These are phyloP conservation scores for Ophiostoma ulmi DNA, from an alignment of 2,329 filamentous ascomycete species.

Conservation along the genomic window DNA sequence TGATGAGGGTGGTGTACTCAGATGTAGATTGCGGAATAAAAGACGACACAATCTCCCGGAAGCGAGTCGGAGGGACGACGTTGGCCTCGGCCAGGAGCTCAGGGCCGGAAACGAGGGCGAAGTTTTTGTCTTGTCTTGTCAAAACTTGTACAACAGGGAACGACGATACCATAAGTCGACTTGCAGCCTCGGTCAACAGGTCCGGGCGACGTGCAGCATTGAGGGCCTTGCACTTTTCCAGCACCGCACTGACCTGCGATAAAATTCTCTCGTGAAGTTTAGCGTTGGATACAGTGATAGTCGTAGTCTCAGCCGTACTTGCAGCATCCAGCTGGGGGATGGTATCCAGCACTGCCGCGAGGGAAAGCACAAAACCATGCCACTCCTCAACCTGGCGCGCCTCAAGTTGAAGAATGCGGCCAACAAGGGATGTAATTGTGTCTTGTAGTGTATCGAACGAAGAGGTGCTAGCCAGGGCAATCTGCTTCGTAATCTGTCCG, in stretches of 20 bases:
- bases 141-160: conserved; percentile 44
- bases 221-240: conserved; percentile 38
- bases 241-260: conserved; percentile 33
- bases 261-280: background rate
- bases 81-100: conserved; percentile 23
- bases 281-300: background rate
- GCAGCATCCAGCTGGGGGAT: conserved; percentile 34
- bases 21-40: background rate
- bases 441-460: background rate
- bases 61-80: conserved; percentile 14
- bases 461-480: conserved; percentile 20
- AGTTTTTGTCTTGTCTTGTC: conserved; percentile 25
- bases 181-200: conserved; percentile 57
- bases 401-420: conserved; percentile 41
- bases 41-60: background rate
- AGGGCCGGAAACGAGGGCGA: background rate
- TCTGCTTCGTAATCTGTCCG: conserved; percentile 49
- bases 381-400: conserved; percentile 61
- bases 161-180: conserved; percentile 52
- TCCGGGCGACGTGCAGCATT: conserved; percentile 56
- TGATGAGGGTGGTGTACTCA: conserved; percentile 9
- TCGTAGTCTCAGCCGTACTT: background rate
- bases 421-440: conserved; percentile 24
- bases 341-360: conserved; percentile 54
- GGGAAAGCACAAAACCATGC: conserved; percentile 60